Percentiles rank a stretch among this genome's conserved stretches.
These are phyloP conservation scores for Benincasa hispida DNA, from an alignment of 306 rosid species.

Conservation along the genomic window DNA sequence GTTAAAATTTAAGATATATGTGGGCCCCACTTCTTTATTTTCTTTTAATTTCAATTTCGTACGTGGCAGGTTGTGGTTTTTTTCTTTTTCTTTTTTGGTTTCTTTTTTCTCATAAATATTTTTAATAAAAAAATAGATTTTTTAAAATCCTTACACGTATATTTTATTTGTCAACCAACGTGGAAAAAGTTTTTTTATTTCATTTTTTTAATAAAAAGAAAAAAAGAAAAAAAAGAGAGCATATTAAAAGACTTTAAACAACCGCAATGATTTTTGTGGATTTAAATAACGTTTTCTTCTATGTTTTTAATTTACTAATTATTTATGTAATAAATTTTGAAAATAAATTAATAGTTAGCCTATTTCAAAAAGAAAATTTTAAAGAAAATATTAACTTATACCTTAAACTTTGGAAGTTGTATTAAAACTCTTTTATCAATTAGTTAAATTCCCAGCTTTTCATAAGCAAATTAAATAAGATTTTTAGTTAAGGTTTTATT, in stretches of 20 bases:
- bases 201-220: not conserved
- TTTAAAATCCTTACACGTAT: not conserved
- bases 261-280: not conserved
- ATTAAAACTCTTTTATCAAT: too few relatives aligned
- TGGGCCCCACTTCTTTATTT: not conserved
- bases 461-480: too few relatives aligned
- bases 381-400: too few relatives aligned
- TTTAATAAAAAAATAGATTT: not conserved
- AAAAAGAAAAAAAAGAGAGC: not conserved
- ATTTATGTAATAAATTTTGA: not conserved
- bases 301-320: too few relatives aligned
- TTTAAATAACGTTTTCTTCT: not conserved
- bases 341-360: too few relatives aligned
- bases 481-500: too few relatives aligned
- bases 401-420: too few relatives aligned
- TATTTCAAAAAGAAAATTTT: too few relatives aligned
- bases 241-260: not conserved
- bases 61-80: not conserved
- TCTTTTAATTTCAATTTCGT: not conserved
- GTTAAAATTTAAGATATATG: not conserved
- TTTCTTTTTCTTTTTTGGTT: not conserved
- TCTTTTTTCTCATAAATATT: not conserved
- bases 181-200: not conserved
- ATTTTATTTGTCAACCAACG: not conserved
- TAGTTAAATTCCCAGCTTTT: too few relatives aligned